A percentile compares a stretch with the other conserved stretches of the same genome.
Conservation (phyloP, 495 filamentous ascomycete genomes). For the Neurospora discreta region DNA sequence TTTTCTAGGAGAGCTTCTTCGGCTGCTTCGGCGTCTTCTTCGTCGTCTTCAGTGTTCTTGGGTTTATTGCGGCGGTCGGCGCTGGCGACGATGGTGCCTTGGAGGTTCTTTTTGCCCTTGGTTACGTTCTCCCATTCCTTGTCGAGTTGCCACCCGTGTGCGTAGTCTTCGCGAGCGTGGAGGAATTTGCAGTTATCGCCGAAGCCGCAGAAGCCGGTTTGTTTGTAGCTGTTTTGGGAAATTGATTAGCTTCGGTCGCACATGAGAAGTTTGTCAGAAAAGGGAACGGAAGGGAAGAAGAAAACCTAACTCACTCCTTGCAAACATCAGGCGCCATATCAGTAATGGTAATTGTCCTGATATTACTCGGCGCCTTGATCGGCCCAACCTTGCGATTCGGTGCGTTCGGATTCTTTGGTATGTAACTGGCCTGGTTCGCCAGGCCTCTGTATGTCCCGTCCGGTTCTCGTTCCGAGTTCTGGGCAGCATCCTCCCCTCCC, state of each 20-base stretch:
- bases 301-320: conserved; percentile 47
- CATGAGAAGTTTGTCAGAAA: no score
- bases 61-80: conserved; percentile 30
- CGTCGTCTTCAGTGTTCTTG: conserved; percentile 12
- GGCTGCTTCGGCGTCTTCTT: conserved; percentile 46
- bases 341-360: conserved; percentile 79
- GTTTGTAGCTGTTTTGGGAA: conserved; percentile 3
- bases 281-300: neutral
- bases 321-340: conserved; percentile 93
- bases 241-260: neutral
- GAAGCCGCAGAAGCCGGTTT: conserved; percentile 19
- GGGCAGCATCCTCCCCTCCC: neutral
- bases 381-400: conserved; percentile 65
- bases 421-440: conserved; percentile 59
- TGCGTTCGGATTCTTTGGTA: conserved; percentile 75
- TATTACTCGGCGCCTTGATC: conserved; percentile 78
- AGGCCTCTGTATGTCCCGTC: conserved; percentile 72
- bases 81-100: conserved; percentile 51
- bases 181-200: conserved; percentile 66
- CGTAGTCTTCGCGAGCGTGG: conserved; percentile 79
- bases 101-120: conserved; percentile 59
- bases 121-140: conserved; percentile 81
- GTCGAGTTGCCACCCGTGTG: conserved; percentile 92
- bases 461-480: conserved; percentile 6
- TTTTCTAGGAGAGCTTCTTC: conserved; percentile 71